Percentiles rank a stretch among this genome's conserved stretches.
Conservation (phyloP, 2,329 filamentous ascomycete genomes). For the Fusarium palustre region DNA sequence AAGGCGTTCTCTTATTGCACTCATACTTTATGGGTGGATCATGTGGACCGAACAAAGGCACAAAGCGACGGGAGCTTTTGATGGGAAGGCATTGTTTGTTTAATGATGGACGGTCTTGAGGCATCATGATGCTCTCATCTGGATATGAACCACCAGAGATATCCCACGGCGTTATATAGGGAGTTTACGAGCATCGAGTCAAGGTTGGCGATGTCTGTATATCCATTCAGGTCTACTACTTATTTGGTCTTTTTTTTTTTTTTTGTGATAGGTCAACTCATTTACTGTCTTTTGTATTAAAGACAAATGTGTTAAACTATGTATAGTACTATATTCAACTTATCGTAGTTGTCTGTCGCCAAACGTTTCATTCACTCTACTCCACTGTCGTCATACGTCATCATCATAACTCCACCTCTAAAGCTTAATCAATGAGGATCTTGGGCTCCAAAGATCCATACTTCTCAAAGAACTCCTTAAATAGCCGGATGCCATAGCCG, state of each 20-base stretch:
- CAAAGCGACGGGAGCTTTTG: conserved; percentile 9
- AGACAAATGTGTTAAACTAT: conserved; percentile 10
- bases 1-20: conserved; percentile 20
- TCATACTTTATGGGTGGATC: conserved; percentile 11
- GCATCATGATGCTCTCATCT: conserved; percentile 21
- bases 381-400: conserved; percentile 11
- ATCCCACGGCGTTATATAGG: conserved; percentile 34
- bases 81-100: conserved; percentile 15
- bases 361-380: conserved; percentile 14
- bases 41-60: conserved; percentile 16
- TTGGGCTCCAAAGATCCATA: conserved; percentile 86
- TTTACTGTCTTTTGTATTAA: conserved; percentile 10
- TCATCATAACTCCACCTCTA: conserved; percentile 17
- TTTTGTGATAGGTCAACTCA: conserved; percentile 9
- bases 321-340: conserved; percentile 5
- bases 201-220: conserved; percentile 40
- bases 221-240: neutral
- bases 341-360: neutral
- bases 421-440: conserved; percentile 81
- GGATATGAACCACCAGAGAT: conserved; percentile 29
- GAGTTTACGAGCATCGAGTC: conserved; percentile 7
- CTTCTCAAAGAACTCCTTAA: conserved; percentile 86
- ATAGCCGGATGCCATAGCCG: conserved; percentile 84
- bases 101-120: conserved; percentile 19
- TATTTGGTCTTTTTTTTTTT: conserved; percentile 2